Conservation (phyloP, 805 yeast genomes). For the Starmera pachycereana region DNA sequence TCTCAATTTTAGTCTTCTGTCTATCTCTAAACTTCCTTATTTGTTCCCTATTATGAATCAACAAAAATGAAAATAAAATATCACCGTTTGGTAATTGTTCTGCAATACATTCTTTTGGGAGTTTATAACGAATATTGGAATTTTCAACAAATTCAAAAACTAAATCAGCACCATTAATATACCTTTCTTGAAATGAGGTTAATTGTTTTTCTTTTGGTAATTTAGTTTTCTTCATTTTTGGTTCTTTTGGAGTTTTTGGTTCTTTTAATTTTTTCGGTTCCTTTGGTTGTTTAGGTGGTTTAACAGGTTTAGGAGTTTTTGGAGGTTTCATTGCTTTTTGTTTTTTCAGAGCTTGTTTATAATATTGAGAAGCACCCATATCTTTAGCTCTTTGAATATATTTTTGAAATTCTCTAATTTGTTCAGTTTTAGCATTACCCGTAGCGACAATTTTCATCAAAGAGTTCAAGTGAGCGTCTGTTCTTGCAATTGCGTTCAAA, state of each 20-base stretch:
- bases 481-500: conserved; percentile 71
- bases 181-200: conserved; percentile 71
- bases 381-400: conserved; percentile 70
- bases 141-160: conserved; percentile 82
- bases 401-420: conserved; percentile 69
- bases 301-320: conserved; percentile 3
- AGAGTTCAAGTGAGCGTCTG: conserved; percentile 53
- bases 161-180: conserved; percentile 56
- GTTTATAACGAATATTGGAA: conserved; percentile 57
- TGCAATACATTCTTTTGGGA: conserved; percentile 70
- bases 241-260: conserved; percentile 3
- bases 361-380: conserved; percentile 47
- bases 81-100: conserved; percentile 38
- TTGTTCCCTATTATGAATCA: conserved; percentile 18
- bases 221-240: conserved; percentile 3
- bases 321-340: conserved; percentile 1
- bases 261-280: conserved; percentile 10
- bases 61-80: conserved; percentile 26
- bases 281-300: conserved; percentile 4
- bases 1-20: conserved; percentile 12
- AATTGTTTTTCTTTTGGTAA: conserved; percentile 41
- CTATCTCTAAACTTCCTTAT: conserved; percentile 15
- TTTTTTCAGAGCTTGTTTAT: conserved; percentile 20
- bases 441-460: conserved; percentile 83
- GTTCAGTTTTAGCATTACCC: conserved; percentile 63